These are phyloP conservation scores for Litchi chinensis DNA, from an alignment of 345 rosid genomes.

Conservation along the genomic window DNA sequence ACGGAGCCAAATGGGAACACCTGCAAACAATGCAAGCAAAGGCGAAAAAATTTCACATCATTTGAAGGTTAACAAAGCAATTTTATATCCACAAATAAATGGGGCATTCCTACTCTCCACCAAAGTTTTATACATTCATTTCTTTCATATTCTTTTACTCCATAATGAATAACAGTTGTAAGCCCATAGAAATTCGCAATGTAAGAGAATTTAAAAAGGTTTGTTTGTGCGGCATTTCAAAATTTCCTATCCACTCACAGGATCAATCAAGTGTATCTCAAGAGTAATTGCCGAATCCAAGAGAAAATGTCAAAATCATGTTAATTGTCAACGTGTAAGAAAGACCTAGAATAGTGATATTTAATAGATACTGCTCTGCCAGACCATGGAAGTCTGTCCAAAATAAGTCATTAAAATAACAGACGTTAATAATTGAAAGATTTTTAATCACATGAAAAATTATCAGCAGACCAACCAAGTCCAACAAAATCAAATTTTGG, in stretches of 20 bases:
- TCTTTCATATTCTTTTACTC: neutral
- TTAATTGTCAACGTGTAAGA: neutral
- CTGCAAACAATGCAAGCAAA: constrained; percentile 35
- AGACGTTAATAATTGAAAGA: neutral
- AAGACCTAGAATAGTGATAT: neutral
- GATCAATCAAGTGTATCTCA: neutral
- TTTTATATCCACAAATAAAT: constrained; percentile 8
- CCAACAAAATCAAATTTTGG: neutral
- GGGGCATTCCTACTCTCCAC: neutral
- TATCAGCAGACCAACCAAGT: neutral
- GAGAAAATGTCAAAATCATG: neutral
- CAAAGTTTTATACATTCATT: neutral
- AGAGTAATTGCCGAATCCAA: neutral
- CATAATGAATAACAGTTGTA: neutral
- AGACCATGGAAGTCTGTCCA: neutral
- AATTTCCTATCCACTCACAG: neutral
- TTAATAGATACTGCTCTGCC: neutral
- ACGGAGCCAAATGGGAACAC: constrained; percentile 79
- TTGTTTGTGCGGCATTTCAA: neutral
- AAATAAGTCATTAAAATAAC: constrained; percentile 1
- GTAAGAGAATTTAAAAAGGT: constrained; percentile 2
- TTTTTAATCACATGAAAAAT: neutral
- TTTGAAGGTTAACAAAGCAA: neutral
- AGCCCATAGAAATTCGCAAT: neutral
- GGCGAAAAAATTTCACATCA: constrained; percentile 9